phyloP scores from a whole-genome alignment of 371 early-diverging fungal species.

The Saksenaea vasiformis region DNA sequence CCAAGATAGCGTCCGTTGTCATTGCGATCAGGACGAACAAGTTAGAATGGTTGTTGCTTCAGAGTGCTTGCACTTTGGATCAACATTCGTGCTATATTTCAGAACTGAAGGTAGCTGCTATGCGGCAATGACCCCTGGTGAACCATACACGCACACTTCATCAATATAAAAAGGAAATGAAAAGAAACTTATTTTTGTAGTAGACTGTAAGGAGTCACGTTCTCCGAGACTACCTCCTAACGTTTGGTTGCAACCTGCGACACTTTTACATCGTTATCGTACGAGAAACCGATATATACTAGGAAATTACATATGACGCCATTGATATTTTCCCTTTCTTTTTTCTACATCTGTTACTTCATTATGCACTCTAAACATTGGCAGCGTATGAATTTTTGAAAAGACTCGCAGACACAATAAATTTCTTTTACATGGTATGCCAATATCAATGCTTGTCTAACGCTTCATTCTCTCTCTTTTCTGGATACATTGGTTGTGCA shows the following conservation, averaged over 20 bases:
- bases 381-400: too few relatives aligned
- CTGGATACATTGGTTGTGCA: constrained; percentile 1
- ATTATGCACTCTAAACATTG: too few relatives aligned
- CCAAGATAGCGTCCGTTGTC: not conserved
- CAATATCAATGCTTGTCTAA: not conserved
- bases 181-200: not conserved
- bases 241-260: too few relatives aligned
- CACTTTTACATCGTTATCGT: too few relatives aligned
- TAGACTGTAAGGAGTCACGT: not conserved
- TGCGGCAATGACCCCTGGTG: constrained; percentile 5
- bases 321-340: too few relatives aligned
- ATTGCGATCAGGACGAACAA: not conserved
- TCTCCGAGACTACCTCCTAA: too few relatives aligned
- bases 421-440: too few relatives aligned
- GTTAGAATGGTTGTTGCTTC: not conserved
- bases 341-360: too few relatives aligned
- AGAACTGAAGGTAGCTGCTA: constrained; percentile 7
- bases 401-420: too few relatives aligned
- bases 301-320: too few relatives aligned
- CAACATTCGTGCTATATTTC: not conserved
- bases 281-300: too few relatives aligned
- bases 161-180: not conserved
- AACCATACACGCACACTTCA: constrained; percentile 3
- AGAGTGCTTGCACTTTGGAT: not conserved
- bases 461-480: not conserved